Conservation (phyloP, 2,329 filamentous ascomycete genomes). For the Coniochaeta pulveracea region DNA sequence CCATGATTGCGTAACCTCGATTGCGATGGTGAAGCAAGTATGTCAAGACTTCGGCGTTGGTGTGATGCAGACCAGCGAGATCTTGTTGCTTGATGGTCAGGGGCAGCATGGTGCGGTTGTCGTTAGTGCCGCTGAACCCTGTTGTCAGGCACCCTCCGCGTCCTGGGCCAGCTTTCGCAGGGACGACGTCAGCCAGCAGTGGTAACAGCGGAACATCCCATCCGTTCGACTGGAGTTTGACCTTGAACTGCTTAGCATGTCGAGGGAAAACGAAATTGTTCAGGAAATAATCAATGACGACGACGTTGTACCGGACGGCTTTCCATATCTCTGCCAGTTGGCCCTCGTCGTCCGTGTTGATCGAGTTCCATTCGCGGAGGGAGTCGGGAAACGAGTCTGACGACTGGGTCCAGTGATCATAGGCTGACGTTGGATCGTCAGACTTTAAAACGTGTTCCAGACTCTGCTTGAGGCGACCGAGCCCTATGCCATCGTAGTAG, state of each 20-base stretch:
- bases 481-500: conserved; percentile 49
- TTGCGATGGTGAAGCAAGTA: conserved; percentile 45
- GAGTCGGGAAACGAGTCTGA: conserved; percentile 28
- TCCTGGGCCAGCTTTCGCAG: background rate
- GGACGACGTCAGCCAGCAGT: conserved; percentile 8
- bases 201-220: conserved; percentile 52
- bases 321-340: conserved; percentile 40
- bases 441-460: conserved; percentile 39
- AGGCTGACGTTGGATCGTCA: conserved; percentile 45
- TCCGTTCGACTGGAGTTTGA: conserved; percentile 52
- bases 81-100: conserved; percentile 52
- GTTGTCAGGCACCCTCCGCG: conserved; percentile 34
- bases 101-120: conserved; percentile 47
- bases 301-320: conserved; percentile 32
- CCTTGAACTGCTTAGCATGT: conserved; percentile 52
- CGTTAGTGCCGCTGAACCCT: conserved; percentile 64
- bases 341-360: conserved; percentile 46
- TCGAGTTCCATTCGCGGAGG: conserved; percentile 38
- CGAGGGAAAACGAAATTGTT: conserved; percentile 54
- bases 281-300: conserved; percentile 47
- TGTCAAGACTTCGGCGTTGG: conserved; percentile 50
- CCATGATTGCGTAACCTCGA: conserved; percentile 28
- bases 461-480: conserved; percentile 33
- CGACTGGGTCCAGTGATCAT: conserved; percentile 34
- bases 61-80: conserved; percentile 41